Percentiles rank a stretch among this genome's conserved stretches.
Conservation (phyloP, 495 filamentous ascomycete species). For the Pyrenula massariospora region DNA sequence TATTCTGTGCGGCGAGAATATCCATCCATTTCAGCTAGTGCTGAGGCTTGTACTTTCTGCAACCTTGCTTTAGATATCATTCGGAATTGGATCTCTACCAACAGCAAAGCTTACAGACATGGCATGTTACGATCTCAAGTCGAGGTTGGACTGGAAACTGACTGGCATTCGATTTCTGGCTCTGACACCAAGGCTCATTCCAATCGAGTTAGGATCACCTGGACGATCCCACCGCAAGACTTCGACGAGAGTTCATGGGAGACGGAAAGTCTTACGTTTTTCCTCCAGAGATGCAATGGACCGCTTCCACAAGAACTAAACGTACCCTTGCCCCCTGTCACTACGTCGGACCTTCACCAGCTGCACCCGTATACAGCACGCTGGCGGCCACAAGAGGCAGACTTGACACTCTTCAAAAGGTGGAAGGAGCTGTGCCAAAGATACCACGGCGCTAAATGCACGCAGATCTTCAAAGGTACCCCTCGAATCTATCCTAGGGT, state of each 20-base stretch:
- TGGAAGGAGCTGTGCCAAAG: neutral
- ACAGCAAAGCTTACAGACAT: no score
- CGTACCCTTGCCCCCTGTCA: neutral
- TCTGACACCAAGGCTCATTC: neutral
- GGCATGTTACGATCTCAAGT: neutral
- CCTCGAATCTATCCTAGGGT: neutral
- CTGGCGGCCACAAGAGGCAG: neutral
- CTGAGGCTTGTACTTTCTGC: neutral
- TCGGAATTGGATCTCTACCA: neutral
- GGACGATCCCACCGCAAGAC: neutral
- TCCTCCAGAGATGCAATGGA: neutral
- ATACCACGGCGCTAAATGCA: neutral
- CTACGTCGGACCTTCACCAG: neutral
- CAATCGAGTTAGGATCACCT: neutral
- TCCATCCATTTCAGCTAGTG: neutral
- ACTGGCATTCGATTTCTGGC: neutral
- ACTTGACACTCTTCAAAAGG: neutral
- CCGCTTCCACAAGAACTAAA: neutral
- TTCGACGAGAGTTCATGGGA: neutral
- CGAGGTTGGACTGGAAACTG: neutral
- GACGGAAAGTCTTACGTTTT: neutral
- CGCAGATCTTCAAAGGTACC: neutral
- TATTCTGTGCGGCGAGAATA: neutral
- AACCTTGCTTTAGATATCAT: neutral
- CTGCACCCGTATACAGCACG: neutral